phyloP scores from a whole-genome alignment of 2,329 filamentous ascomycete species.

The Graphium sp. region DNA sequence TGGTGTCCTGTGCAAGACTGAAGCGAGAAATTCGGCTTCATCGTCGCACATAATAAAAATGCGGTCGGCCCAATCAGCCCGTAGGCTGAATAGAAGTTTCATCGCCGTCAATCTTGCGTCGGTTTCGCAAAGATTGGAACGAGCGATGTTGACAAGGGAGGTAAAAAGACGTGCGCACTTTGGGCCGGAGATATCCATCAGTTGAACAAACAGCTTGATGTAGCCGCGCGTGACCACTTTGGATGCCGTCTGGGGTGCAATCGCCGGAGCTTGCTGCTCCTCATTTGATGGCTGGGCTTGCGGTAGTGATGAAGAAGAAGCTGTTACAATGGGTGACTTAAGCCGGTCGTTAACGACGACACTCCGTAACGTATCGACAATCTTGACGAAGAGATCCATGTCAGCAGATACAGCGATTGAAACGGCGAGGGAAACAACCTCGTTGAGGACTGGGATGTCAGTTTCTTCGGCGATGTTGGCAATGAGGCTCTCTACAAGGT shows the following conservation, averaged over 20 bases:
- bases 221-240: slow-evolving; percentile 58
- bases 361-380: slow-evolving; percentile 32
- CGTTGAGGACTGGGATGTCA: slow-evolving; percentile 47
- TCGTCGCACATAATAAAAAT: slow-evolving; percentile 55
- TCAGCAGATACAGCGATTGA: slow-evolving; percentile 45
- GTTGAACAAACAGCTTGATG: slow-evolving; percentile 59
- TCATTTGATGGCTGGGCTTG: too few species aligned
- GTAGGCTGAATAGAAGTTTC: slow-evolving; percentile 65
- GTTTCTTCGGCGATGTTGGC: slow-evolving; percentile 43
- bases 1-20: slow-evolving; percentile 50
- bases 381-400: slow-evolving; percentile 38
- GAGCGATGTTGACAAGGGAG: slow-evolving; percentile 45
- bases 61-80: slow-evolving; percentile 65
- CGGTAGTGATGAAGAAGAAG: too few species aligned
- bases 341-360: slow-evolving; percentile 32
- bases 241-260: slow-evolving; percentile 37
- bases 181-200: slow-evolving; percentile 45
- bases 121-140: slow-evolving; percentile 39
- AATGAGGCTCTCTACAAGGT: slow-evolving; percentile 45
- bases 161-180: slow-evolving; percentile 50
- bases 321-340: slow-evolving; percentile 21
- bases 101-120: slow-evolving; percentile 59
- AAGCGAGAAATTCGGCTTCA: slow-evolving; percentile 58
- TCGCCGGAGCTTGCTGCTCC: too few species aligned
- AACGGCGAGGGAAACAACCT: slow-evolving; percentile 46